phyloP scores from a whole-genome alignment of 106 monocot species.

The Apostasia shenzhenica region DNA sequence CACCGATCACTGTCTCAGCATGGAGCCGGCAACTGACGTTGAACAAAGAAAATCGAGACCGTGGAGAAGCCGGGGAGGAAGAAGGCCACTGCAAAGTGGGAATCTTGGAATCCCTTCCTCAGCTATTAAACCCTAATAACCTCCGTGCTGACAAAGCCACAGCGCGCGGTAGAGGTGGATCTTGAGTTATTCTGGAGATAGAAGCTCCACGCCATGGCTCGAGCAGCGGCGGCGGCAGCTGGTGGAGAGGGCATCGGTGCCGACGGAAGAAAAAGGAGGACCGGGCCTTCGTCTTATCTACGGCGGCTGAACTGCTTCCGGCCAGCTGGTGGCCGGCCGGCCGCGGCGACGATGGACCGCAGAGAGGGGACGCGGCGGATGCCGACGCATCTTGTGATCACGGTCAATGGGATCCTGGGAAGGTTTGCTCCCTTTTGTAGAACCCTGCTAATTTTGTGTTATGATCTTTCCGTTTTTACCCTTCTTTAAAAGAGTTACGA shows the following conservation, averaged over 20 bases:
- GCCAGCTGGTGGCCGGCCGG: slow-evolving; percentile 3
- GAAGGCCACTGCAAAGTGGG: background rate
- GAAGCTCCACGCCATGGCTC: slow-evolving; percentile 2
- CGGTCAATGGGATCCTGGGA: slow-evolving; percentile 77
- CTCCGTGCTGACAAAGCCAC: background rate
- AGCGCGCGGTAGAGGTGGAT: background rate
- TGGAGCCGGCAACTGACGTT: too few relatives aligned
- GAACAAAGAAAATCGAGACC: too few relatives aligned
- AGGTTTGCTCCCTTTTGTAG: slow-evolving; percentile 21
- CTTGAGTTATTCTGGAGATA: background rate
- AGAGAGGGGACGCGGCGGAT: slow-evolving; percentile 9
- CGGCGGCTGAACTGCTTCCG: background rate
- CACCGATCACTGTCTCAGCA: too few relatives aligned
- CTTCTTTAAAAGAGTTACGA: too few relatives aligned
- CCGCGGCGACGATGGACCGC: slow-evolving; percentile 5
- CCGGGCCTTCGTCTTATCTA: background rate
- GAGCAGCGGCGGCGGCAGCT: background rate
- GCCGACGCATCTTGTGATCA: slow-evolving; percentile 82
- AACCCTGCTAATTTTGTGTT: too few relatives aligned
- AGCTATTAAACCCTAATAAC: background rate
- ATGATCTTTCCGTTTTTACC: too few relatives aligned
- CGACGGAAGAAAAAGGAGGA: background rate
- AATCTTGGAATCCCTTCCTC: background rate
- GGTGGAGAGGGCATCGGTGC: background rate
- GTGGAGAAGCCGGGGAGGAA: background rate